These are phyloP conservation scores for Asterella californica DNA, from an alignment of 225 moss, liverwort and hornwort genomes.

Conservation along the genomic window DNA sequence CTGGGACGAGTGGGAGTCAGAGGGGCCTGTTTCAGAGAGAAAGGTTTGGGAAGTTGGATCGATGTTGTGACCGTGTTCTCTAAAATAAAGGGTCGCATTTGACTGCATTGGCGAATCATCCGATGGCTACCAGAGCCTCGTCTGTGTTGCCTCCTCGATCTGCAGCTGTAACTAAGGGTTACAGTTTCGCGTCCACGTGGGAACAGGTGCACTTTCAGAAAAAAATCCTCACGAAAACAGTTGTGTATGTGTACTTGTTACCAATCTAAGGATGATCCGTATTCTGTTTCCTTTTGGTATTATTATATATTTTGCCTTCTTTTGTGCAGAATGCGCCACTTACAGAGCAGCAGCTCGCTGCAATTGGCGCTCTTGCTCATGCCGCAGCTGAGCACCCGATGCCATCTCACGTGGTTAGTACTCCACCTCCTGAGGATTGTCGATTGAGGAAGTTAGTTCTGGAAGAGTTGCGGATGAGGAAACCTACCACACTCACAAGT, in stretches of 20 bases:
- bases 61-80: not conserved
- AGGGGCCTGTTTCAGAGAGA: not conserved
- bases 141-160: slow-evolving; percentile 45
- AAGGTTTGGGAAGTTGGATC: slow-evolving; percentile 11
- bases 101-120: not conserved
- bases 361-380: slow-evolving; percentile 70
- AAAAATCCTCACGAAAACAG: not conserved
- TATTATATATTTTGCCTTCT: not conserved
- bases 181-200: slow-evolving; percentile 88
- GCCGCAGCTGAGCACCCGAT: slow-evolving; percentile 77
- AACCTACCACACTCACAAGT: too few relatives aligned
- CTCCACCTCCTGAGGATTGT: too few relatives aligned
- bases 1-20: not conserved
- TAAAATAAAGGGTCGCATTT: slow-evolving; percentile 4
- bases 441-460: too few relatives aligned
- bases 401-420: slow-evolving; percentile 65
- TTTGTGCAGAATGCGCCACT: slow-evolving; percentile 71
- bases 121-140: slow-evolving; percentile 30
- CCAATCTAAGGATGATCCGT: not conserved
- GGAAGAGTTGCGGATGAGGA: too few relatives aligned
- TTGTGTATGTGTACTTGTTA: too few relatives aligned
- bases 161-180: slow-evolving; percentile 83
- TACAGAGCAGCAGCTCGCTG: slow-evolving; percentile 82
- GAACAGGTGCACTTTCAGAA: slow-evolving; percentile 46
- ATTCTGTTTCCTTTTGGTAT: not conserved